Evolutionary conservation across 345 rosid genomes (phyloP), one percentile per base, ranked within the genome.

Genomic region (Turnera subulata): DNA sequence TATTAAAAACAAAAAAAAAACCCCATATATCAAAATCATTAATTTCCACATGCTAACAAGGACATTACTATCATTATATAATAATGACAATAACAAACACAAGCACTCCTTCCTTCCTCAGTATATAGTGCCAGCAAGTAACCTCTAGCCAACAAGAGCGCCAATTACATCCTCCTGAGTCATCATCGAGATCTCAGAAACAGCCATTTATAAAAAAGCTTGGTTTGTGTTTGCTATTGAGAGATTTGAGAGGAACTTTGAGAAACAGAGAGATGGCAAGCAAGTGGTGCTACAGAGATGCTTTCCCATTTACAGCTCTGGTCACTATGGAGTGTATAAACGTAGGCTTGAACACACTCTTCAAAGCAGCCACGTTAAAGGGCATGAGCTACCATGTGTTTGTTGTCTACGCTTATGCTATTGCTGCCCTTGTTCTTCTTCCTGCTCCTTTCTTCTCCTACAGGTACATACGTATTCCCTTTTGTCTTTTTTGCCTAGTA

Each of bases 371-470:
- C 2, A 84, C 96, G 33, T 35, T 74, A 45, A 54, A 65, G 61
- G 99, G 99, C 58, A 83, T 92, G 97, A 89, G 65, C 59, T 73
- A 82, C 57, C 86, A 84, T 66, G 84, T 80, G 54, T 92, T 86
- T 46, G 25, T 92, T 46, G 89, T 85, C 53, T 92, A 89, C 66
- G 78, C 87, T 58, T 86, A 86, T 55, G 91, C 73, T 46, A 62
- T 89, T 21, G 96, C 97, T 69, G 89, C 97, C 70, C 80, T 92
- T 57, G 74, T 78, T 65, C 99, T 89, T 26, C 83, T 92, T 25
- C 99, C 99, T 69, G 76, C 93, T 45, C 81, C 81, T 21, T 89
- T 84, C 75, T 54, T 89, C 72, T 84, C 95, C 52, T 47, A 15
- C 89, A 82, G 84, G 99, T 87, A 21, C 15, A 6, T 52, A 5